Base-by-base conservation (phyloP, 2,329 filamentous ascomycete genomes). In the Colletotrichum sp. region DNA sequence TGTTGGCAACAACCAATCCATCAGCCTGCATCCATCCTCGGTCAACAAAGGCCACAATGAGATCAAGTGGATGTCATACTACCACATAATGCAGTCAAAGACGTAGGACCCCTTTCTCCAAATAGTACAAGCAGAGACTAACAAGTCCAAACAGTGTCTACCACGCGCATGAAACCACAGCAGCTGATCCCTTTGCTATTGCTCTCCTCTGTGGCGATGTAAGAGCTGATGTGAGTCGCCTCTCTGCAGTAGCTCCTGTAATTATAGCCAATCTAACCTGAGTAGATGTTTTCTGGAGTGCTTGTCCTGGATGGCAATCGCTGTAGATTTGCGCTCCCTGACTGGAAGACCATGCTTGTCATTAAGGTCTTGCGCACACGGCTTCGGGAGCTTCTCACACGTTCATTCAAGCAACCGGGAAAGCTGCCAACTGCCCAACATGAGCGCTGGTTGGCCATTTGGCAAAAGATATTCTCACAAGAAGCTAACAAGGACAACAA, bases 1-100 rank as follows among this genome's bases (percentile, higher is more conserved):
- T 77, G 92, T 98, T 73, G 92, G 94, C 66, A 98, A 98, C 84
- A 98, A 97, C 81, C 96, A 98, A 82, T 90, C 91, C 58, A 95
- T 99, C 78, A 95, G 92, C 71, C 86, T 99, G 24, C 95, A 98
- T 77, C 94, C 95, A 1, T 94, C 93, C 1, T 98, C 95, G 2
- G 94, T 99, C 77, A 98, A 98, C 82, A 95, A 95, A 80, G 90
- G 88, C 9, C 87, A 87, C 73, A 86, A 87, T 61, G 90, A 92
- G 54, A 86, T 95, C 51, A 93, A 92, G 79, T 98, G 95, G 92
- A 86, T 99, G 58, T 97, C 94, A 1, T 99, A 98, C 82, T 98
- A 98, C 84, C 94, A 98, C 82, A 98, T 98, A 76, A 98, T 98
- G 95, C 96, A 98, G 82, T 93, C 94, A 4, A 95, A 93, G 87